Base-by-base conservation (phyloP, 345 rosid species). In the Hibiscus trionum region DNA sequence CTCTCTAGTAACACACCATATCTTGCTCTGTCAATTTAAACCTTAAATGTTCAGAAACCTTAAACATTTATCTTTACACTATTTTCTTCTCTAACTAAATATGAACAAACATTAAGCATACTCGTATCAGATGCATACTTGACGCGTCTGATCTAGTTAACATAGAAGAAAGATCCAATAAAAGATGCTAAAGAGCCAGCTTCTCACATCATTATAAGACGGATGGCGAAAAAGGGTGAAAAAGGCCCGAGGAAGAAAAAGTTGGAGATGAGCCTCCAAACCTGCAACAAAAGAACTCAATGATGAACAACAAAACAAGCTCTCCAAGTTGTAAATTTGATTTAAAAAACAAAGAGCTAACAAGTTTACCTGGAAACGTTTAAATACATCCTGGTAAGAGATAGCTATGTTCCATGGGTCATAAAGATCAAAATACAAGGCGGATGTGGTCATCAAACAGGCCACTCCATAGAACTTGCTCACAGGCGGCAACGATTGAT, bases 391-490 rank as follows among this genome's bases (percentile, higher is more conserved):
- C n/a, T n/a, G 72, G 55, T 86, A 88, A n/a, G 1, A 15, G 14
- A 88, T 79, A 12, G 90, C 83, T 69, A 88, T 75, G 49, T 3
- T 79, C 77, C n/a, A 0, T 57, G 7, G 61, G 35, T 73, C 0
- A 80, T 80, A 85, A 74, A 88, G 93, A 9, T 31, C 57, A 44
- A 88, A 73, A 70, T 83, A 77, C 0, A 26, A 72, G 58, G 90
- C 90, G 0, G 83, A 46, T 6, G 90, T 84, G 37, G 90, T 77
- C 84, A 88, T 78, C 49, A 86, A 79, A 80, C 90, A 88, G 5
- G 78, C 77, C 66, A 88, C 86, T 59, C 90, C 90, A 84, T 79
- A 85, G 44, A 76, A 55, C 85, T 88, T 88, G 86, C 88, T 88
- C 75, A 88, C 88, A 0, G 93, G 93, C 0, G 90, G 93, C 52